Base-by-base conservation (phyloP, 371 early-diverging fungal genomes). In the Mortierella sp. region DNA sequence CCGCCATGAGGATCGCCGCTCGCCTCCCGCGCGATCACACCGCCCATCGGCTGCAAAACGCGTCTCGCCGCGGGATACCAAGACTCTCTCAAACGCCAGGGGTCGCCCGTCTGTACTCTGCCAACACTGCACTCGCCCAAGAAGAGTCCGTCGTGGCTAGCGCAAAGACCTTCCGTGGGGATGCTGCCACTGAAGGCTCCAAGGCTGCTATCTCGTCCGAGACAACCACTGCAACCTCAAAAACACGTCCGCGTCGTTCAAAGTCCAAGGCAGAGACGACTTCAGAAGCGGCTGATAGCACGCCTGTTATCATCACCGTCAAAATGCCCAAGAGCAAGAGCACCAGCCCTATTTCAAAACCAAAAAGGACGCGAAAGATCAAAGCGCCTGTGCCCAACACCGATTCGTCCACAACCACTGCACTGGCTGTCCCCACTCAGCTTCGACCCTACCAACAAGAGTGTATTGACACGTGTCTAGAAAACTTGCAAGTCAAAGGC, bases 401-500 rank as follows among this genome's bases (percentile, higher is more conserved):
- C 9, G 8, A 7, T 18, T 12, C 46, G 12, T 26, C 51, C 38
- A 12, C 51, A 12, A 19, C 46, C 14, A 31, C 51, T 10, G 10
- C 59, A 8, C 21, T 50, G 14, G 41, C 28, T 3, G 42, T 21
- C 24, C 19, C n/a, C 16, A 66, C 70, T 5, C 27, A 62, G 1
- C 71, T 82, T 23, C 84, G 95, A 31, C 83, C 84, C 0, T 95
- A 96, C 72, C 96, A 96, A 72, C 64, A 85, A 61, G 94, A 93
- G 58, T 96, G 96, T 78, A 92, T 96, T 27, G 83, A 90, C 5
- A 61, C 59, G 1, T 87, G 86, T 38, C 72, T 96, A 4, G 52
- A 59, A 0, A 61, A 58, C 6, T 72, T 90, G 28, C 46, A 72
- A 6, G n/a, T n/a, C n/a, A 47, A 76, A 8, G 94, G 95, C 0